Base-by-base conservation (phyloP, 495 filamentous ascomycete species). In the Penicillium taxi region DNA sequence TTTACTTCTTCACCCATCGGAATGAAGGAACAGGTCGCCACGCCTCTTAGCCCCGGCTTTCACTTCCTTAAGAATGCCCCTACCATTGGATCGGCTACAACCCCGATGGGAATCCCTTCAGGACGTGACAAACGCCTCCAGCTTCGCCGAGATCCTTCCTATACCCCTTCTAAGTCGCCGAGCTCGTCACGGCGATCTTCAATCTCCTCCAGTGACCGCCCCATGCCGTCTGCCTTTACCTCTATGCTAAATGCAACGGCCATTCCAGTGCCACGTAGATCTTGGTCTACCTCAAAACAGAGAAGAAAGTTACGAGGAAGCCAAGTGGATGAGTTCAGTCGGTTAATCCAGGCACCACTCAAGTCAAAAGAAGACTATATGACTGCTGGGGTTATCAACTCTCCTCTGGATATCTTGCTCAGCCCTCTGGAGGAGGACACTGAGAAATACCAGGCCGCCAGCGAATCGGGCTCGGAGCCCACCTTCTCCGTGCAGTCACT, bases 401-500 rank as follows among this genome's bases (percentile, higher is more conserved):
- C 60, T 6, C 42, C 59, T 24, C 47, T 69, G 11, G 67, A 70
- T 26, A 39, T 70, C 18, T 47, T 75, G 2, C 55, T 75, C 19
- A 70, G 63, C 19, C 66, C 69, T 5, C 70, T 68, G 0, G 61
- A 67, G 13, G 53, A 58, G n/a, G 60, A 69, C 3, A 43, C 40
- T n/a, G 64, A 68, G 6, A 53, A 50, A 22, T 47, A 50, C 12
- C 35, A 55, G 4, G 32, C 47, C 19, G 56, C 37, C 20, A 63
- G 61, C 34, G 64, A 70, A n/a, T 56, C 47, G 5, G 66, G 64
- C n/a, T 40, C 52, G 12, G 66, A 62, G 14, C 39, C 54, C 7
- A 46, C 55, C 7, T 63, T 51, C 11, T 80, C 74, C 1, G 48
- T 58, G 1, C 62, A 66, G 19, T 79, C 78, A 8, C 49, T 69